A percentile compares a stretch with the other conserved stretches of the same genome.
Conservation (phyloP, 768 basidiomycete species). For the Royoungia palumana region DNA sequence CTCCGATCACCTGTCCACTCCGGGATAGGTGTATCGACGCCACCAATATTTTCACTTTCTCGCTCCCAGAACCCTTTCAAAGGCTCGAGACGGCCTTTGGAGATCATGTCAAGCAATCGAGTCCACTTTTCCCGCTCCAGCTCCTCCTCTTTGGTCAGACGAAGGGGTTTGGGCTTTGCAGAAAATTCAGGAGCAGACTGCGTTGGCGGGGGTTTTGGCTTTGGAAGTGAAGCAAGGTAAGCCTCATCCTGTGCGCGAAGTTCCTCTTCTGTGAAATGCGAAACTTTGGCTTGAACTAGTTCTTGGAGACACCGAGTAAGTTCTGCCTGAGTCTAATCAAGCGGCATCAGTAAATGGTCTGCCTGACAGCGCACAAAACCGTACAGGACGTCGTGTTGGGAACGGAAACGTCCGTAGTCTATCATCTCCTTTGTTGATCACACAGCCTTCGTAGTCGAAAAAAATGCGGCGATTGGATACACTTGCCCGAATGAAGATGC, state of each 20-base stretch:
- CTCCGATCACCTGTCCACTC: conserved; percentile 63
- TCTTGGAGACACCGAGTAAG: conserved; percentile 83
- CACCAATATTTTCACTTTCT: conserved; percentile 52
- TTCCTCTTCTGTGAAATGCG: conserved; percentile 82
- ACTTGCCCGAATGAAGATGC: conserved; percentile 90
- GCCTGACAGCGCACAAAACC: conserved; percentile 20
- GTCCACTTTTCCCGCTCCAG: conserved; percentile 73
- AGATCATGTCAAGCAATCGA: conserved; percentile 85
- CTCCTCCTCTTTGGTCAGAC: conserved; percentile 81
- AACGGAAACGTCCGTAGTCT: conserved; percentile 91
- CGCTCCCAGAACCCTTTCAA: conserved; percentile 79
- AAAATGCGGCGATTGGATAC: conserved; percentile 86
- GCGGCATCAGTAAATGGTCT: conserved; percentile 1
- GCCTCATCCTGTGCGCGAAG: conserved; percentile 85
- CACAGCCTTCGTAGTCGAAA: conserved; percentile 80
- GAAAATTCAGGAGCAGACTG: conserved; percentile 33
- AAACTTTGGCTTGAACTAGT: conserved; percentile 77
- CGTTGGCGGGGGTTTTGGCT: conserved; percentile 57
- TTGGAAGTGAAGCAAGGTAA: conserved; percentile 84
- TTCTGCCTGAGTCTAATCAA: conserved; percentile 80
- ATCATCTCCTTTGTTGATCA: conserved; percentile 75
- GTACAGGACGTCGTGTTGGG: conserved; percentile 89
- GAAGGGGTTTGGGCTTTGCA: conserved; percentile 49
- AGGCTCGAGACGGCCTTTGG: conserved; percentile 81
- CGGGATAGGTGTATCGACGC: conserved; percentile 61